Percentiles rank a stretch among this genome's conserved stretches.
phyloP scores from a whole-genome alignment of 2,329 filamentous ascomycete species.

The Aspergillus arachidicola region DNA sequence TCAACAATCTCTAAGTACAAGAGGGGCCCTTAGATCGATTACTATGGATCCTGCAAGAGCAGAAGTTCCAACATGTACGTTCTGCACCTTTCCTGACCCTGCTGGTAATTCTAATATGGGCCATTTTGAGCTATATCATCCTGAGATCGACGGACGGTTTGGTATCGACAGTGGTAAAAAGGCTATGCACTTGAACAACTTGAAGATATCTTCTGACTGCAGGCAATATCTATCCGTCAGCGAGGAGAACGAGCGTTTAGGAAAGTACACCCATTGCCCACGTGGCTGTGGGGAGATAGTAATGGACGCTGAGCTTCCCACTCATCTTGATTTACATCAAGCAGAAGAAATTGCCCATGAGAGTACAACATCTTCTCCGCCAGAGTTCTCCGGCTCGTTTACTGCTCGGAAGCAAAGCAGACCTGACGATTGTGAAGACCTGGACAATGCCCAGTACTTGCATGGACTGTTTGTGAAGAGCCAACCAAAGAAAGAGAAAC shows the following conservation, averaged over 20 bases:
- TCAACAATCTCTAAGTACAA: neutral
- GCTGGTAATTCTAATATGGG: slow-evolving; percentile 44
- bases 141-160: slow-evolving; percentile 38
- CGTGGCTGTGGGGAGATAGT: slow-evolving; percentile 64
- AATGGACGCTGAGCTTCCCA: slow-evolving; percentile 55
- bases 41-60: slow-evolving; percentile 23
- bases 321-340: slow-evolving; percentile 62
- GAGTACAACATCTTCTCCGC: slow-evolving; percentile 29
- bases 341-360: slow-evolving; percentile 52
- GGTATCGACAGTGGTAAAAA: slow-evolving; percentile 21
- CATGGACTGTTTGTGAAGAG: neutral
- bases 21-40: neutral
- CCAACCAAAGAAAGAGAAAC: neutral
- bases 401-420: neutral
- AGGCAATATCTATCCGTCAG: neutral
- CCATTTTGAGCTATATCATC: slow-evolving; percentile 50
- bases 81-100: slow-evolving; percentile 47
- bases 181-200: neutral
- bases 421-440: neutral
- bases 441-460: neutral
- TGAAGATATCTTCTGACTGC: neutral
- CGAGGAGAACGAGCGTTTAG: slow-evolving; percentile 11
- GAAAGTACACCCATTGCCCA: slow-evolving; percentile 56
- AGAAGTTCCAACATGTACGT: slow-evolving; percentile 41
- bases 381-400: slow-evolving; percentile 1